phyloP scores from a whole-genome alignment of 164 flowering plant genomes.

The Pachysandra terminalis region DNA sequence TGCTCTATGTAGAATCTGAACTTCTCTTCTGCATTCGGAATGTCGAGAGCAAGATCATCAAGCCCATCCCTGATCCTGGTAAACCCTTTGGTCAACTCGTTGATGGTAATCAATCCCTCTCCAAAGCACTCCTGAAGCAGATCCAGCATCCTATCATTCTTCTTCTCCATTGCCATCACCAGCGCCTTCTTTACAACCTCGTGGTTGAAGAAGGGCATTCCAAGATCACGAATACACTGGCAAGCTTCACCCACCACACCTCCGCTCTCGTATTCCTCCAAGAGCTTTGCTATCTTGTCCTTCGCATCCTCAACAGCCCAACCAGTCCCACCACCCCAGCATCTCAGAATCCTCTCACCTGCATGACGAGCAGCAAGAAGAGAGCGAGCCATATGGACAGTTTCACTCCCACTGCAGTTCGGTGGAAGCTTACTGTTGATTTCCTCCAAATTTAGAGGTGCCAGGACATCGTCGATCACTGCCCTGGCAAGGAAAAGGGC shows the following conservation, averaged over 20 bases:
- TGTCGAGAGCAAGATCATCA: constrained; percentile 93
- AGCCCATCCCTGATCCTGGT: constrained; percentile 68
- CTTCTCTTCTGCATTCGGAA: constrained; percentile 87
- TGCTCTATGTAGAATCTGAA: constrained; percentile 55
- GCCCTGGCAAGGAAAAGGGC: constrained; percentile 92
- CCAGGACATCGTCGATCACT: constrained; percentile 92
- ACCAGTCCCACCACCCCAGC: constrained; percentile 99
- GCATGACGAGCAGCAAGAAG: constrained; percentile 89
- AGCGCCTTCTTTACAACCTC: constrained; percentile 97
- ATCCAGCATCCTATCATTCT: constrained; percentile 83
- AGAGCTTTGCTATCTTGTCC: constrained; percentile 84
- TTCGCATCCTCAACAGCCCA: constrained; percentile 99
- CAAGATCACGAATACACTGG: constrained; percentile 90
- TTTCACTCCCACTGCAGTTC: constrained; percentile 79
- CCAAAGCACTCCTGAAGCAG: constrained; percentile 75
- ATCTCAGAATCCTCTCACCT: constrained; percentile 91
- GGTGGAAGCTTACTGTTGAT: constrained; percentile 58
- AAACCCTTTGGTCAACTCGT: constrained; percentile 95
- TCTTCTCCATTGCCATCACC: constrained; percentile 99
- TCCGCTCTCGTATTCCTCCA: constrained; percentile 92
- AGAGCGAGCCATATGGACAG: constrained; percentile 76
- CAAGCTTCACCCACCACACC: constrained; percentile 89
- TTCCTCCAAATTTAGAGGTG: constrained; percentile 86
- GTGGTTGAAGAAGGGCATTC: constrained; percentile 96
- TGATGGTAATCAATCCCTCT: constrained; percentile 87